Evolutionary conservation across 2,329 filamentous ascomycete species (phyloP), one percentile per base, ranked within the genome.

Genomic region (Alternaria longipes): DNA sequence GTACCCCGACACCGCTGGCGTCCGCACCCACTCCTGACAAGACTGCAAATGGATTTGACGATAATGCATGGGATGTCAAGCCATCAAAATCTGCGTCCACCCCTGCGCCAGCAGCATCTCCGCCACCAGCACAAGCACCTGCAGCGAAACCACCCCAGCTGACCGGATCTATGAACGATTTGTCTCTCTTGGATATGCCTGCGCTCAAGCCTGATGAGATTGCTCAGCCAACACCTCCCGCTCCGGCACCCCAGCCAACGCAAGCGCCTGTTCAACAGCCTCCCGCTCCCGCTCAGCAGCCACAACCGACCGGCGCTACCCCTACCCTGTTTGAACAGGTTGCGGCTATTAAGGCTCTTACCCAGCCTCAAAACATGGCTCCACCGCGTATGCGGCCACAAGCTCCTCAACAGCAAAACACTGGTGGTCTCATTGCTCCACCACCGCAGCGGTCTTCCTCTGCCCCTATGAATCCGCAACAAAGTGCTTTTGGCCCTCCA

Each of bases 21-120:
- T 77, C 81, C 59, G 79, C 79, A 8, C 82, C 87, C 38, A 77
- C 81, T 38, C 82, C 77, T 38, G 71, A 85, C 38, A 84, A 86
- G 60, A 81, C 82, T 52, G 79, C 79, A 42, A 82, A 84, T 60
- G 92, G 92, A 3, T 98, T 98, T 73, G 95, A 99, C 53, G 95
- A 98, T 74, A 93, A 98, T 82, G 95, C 95, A 8, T 99, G 95
- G 95, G 92, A 96, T 72, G 90, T 97, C 51, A 97, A 97, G 81
- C 92, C 93, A 18, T 87, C 90, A 14, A 90, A 89, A 74, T 86
- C 89, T 56, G 68, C 79, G 4, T 65, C 80, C 45, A 64, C 76
- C 60, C 67, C 81, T 49, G 70, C 84, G 22, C 66, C 81, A 68
- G 62, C 79, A 44, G 66, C 80, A 34, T 69, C 81, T 46, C 74